Evolutionary conservation across 257 asterid genomes (phyloP), one percentile per base, ranked within the genome.

Genomic region (Apocynum venetum): DNA sequence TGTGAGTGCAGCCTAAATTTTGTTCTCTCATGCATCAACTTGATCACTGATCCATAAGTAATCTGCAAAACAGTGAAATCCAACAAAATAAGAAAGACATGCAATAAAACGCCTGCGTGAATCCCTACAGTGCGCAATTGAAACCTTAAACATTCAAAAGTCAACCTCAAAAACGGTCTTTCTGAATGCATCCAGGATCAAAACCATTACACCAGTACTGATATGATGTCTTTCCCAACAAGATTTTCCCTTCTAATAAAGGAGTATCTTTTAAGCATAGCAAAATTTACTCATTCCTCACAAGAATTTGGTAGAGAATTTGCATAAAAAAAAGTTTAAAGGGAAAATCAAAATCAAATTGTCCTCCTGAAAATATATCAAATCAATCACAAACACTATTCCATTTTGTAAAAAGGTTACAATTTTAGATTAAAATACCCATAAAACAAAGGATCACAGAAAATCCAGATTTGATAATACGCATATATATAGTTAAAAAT

Each of bases 11-110:
- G 88, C 77, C 97, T 89, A 77, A 88, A 76, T 80, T 90, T 91
- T 20, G 98, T 89, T 80, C 25, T 89, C 84, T 90, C 98, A n/a
- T 94, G 98, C 97, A 89, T 92, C 91, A 94, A 84, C 83, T 94
- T 94, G 86, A 94, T 87, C 14, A 79, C 81, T 35, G 97, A 94
- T 17, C 98, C 97, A 83, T 89, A 90, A 8, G 97, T 92, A 77
- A 93, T 85, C 98, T 93, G 73, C 77, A 70, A 72, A 84, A 81
- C 48, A 38, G 65, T 49, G 51, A 55, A 72, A 40, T 36, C 75
- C 35, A 67, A n/a, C 17, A 72, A 66, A 55, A 25, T 52, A 46
- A 80, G 10, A 46, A 31, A 15, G 12, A 35, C 14, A 1, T 25
- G 31, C 11, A 57, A 0, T 11, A 31, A 46, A 47, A 15, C 1